phyloP scores from a whole-genome alignment of 2,329 filamentous ascomycete genomes.

The Parastagonospora nodorum region DNA sequence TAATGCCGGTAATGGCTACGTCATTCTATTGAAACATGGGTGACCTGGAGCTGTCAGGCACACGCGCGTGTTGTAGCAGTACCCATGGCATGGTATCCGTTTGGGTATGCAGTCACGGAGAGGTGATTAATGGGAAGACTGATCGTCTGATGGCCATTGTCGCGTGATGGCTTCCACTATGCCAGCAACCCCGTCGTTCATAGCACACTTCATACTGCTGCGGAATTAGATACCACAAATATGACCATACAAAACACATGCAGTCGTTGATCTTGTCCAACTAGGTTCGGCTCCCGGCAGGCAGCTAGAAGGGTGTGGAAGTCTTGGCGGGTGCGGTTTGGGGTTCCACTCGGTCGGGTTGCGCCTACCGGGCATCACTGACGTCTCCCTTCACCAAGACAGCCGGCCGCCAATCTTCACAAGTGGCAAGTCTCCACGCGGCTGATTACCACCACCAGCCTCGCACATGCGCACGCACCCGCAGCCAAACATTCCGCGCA shows the following conservation, averaged over 20 bases:
- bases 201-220: too few species aligned
- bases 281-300: constrained; percentile 2
- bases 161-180: too few species aligned
- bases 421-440: constrained; percentile 24
- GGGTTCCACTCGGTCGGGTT: constrained; percentile 22
- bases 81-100: too few species aligned
- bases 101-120: too few species aligned
- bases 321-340: constrained; percentile 12
- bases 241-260: too few species aligned
- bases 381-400: constrained; percentile 27
- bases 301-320: not conserved
- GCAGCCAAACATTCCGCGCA: not conserved
- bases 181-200: too few species aligned
- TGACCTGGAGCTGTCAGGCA: not conserved
- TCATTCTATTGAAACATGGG: constrained; percentile 1
- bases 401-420: constrained; percentile 18
- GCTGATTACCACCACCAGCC: constrained; percentile 2
- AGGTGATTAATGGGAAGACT: too few species aligned
- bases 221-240: too few species aligned
- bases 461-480: not conserved
- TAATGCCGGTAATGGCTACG: not conserved
- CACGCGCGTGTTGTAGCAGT: too few species aligned
- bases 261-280: not conserved
- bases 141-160: too few species aligned
- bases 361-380: constrained; percentile 26